Conservation (phyloP, 441 rosid species). For the Syzygium syzygioides region DNA sequence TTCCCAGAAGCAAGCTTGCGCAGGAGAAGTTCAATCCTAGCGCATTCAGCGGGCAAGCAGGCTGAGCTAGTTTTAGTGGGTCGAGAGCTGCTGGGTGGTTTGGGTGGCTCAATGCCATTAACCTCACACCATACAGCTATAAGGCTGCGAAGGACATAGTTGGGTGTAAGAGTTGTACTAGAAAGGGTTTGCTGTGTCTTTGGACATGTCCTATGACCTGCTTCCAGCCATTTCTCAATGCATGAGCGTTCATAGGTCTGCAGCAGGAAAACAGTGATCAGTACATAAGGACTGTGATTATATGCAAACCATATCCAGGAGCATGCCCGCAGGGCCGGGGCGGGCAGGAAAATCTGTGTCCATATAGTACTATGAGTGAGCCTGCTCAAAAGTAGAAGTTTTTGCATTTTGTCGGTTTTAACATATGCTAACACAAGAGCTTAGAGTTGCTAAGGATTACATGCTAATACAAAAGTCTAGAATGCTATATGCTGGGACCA, state of each 20-base stretch:
- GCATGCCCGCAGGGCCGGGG: neutral
- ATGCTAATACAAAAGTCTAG: neutral
- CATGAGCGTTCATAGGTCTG: conserved; percentile 91
- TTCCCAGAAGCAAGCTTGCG: conserved; percentile 57
- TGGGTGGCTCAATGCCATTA: conserved; percentile 83
- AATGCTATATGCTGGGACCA: neutral
- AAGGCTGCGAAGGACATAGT: conserved; percentile 84
- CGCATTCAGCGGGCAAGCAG: conserved; percentile 60
- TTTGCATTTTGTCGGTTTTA: neutral
- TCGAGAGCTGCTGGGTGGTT: conserved; percentile 63
- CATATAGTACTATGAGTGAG: neutral
- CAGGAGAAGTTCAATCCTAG: conserved; percentile 65
- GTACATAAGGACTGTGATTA: neutral
- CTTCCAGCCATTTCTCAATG: conserved; percentile 93
- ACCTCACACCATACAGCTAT: conserved; percentile 97
- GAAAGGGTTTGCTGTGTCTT: conserved; percentile 74
- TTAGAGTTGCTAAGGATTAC: neutral
- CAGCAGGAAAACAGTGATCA: conserved; percentile 14
- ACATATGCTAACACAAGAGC: neutral
- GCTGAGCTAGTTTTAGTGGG: conserved; percentile 53
- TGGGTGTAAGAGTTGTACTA: conserved; percentile 66
- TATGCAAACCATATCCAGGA: neutral
- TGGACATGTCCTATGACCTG: conserved; percentile 82
- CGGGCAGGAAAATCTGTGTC: neutral
- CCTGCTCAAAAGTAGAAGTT: neutral